Percentiles rank a stretch among this genome's conserved stretches.
Conservation (phyloP, 768 basidiomycete genomes). For the Panellus pusillus region DNA sequence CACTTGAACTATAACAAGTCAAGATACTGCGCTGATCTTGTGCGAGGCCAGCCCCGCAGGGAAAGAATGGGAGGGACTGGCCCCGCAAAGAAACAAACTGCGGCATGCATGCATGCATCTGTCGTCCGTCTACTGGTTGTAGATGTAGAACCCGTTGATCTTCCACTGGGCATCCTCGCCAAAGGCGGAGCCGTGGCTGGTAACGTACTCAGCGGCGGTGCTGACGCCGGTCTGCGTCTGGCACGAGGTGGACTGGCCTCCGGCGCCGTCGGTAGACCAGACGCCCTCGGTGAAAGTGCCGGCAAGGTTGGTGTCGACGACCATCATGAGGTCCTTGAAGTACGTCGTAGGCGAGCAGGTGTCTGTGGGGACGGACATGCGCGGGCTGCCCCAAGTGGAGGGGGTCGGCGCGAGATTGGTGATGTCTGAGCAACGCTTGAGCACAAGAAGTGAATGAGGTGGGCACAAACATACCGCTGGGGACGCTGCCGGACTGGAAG, state of each 20-base stretch:
- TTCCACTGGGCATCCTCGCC: conserved; percentile 21
- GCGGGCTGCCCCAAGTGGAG: conserved; percentile 41
- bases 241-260: conserved; percentile 21
- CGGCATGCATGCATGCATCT: not conserved
- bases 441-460: not conserved
- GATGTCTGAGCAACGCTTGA: conserved; percentile 28
- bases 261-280: conserved; percentile 36
- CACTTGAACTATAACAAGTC: not conserved
- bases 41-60: conserved; percentile 14
- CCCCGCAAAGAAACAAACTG: not conserved
- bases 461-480: conserved; percentile 12
- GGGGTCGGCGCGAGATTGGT: conserved; percentile 35
- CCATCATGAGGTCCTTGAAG: conserved; percentile 39
- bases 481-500: conserved; percentile 38
- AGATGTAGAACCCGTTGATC: conserved; percentile 22
- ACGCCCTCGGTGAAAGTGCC: conserved; percentile 33
- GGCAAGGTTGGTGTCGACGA: conserved; percentile 43
- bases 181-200: conserved; percentile 17
- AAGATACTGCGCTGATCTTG: conserved; percentile 9
- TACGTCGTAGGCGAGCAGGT: conserved; percentile 34
- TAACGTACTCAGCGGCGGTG: conserved; percentile 20
- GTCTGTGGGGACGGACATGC: conserved; percentile 36
- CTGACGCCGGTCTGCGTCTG: conserved; percentile 14
- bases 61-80: conserved; percentile 1
- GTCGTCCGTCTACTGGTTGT: conserved; percentile 11